Conservation (phyloP, 2,329 filamentous ascomycete genomes). For the Cladosporium sp. region DNA sequence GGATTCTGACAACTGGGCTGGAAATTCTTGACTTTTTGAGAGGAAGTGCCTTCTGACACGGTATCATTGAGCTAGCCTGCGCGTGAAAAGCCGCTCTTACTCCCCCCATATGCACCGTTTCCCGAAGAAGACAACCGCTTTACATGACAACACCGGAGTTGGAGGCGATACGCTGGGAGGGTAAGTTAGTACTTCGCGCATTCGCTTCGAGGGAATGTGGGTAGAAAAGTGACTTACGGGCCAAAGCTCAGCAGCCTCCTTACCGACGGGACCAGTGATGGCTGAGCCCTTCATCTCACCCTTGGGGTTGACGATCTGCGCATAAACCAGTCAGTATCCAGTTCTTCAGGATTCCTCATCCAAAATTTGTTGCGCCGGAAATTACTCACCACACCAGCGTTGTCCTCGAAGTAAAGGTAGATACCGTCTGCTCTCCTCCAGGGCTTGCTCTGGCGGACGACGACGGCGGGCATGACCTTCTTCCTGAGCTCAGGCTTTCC, state of each 20-base stretch:
- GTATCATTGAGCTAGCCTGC: constrained; percentile 14
- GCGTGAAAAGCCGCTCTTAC: constrained; percentile 13
- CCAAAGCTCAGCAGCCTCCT: constrained; percentile 99
- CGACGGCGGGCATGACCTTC: constrained; percentile 99
- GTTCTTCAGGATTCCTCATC: neutral
- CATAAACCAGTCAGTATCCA: constrained; percentile 16
- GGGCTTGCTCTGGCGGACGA: constrained; percentile 98
- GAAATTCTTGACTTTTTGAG: neutral
- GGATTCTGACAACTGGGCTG: too few species aligned
- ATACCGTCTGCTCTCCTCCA: constrained; percentile 98
- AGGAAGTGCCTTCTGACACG: constrained; percentile 12
- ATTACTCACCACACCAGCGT: constrained; percentile 78
- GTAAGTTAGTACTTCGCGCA: constrained; percentile 6
- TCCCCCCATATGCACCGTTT: constrained; percentile 12
- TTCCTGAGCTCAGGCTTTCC: constrained; percentile 99
- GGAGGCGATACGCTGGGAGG: constrained; percentile 87
- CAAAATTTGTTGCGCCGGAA: constrained; percentile 46
- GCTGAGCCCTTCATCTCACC: constrained; percentile 99
- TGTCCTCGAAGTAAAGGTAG: constrained; percentile 99
- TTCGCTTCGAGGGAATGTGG: neutral
- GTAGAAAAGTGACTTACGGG: constrained; percentile 65
- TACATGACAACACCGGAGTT: constrained; percentile 99
- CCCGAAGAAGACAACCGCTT: constrained; percentile 33
- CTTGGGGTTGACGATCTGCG: constrained; percentile 98
- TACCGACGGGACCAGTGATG: constrained; percentile 98